Evolutionary conservation across 2,329 filamentous ascomycete genomes (phyloP), one percentile per base, ranked within the genome.

Genomic region (Hyphodiscus sp.): DNA sequence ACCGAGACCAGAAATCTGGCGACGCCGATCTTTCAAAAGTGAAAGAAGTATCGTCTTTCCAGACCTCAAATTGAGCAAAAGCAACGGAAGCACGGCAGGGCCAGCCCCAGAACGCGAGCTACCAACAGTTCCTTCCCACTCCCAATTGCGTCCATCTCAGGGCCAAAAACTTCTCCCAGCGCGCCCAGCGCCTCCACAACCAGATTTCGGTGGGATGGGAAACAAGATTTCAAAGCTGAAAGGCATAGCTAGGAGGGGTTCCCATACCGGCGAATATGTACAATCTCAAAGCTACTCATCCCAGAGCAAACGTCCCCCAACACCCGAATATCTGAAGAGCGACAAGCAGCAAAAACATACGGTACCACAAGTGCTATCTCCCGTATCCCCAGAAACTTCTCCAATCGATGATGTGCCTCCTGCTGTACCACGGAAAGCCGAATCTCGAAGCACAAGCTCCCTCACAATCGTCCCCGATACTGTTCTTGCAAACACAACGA

Each of bases 11-110:
- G 63, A 67, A 44, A 54, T 68, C 23, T 68, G 66, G 66, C 55
- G 58, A 49, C 60, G 67, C 13, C 51, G 66, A 47, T 65, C 63
- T 15, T 52, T 55, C n/a, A 61, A 54, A 42, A 61, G 60, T 23
- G 63, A 65, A 7, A 62, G 54, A 23, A 63, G 59, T 30, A 55
- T 67, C 9, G 47, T 43, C 16, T 60, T 68, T 53, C 45, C 62
- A 11, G 61, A 67, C 23, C 56, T 69, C 29, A 66, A 65, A 33
- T 58, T 68, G 26, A 46, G 61, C 41, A 60, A 61, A 43, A 64
- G 61, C 52, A 67, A 68, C 61, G 65, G 66, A 13, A 44, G 60
- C 63, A 46, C 60, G 62, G 45, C 52, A 54, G 23, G 23, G 33
- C 63, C 53, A 54, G 23, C 56, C 13, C 48, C 49, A 13, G 53